A percentile compares a stretch with the other conserved stretches of the same genome.
Conservation (phyloP, 1,284 basidiomycete species). For the Ustilago sp. region DNA sequence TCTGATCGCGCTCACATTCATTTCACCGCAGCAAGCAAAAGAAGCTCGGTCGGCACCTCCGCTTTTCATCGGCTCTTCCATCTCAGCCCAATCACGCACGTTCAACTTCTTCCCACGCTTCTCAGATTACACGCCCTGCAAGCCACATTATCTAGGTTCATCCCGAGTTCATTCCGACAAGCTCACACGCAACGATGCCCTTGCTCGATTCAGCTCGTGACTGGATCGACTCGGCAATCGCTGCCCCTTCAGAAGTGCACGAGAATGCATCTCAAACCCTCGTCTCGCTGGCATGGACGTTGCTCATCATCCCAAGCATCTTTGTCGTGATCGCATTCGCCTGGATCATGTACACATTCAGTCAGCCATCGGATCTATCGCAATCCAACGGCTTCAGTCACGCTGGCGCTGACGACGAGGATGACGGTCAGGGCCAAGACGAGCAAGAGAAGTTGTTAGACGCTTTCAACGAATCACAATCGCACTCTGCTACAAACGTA, state of each 20-base stretch:
- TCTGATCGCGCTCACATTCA: neutral
- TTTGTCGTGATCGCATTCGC: conserved; percentile 37
- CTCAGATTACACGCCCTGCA: neutral
- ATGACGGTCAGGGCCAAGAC: conserved; percentile 15
- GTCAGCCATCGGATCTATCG: conserved; percentile 35
- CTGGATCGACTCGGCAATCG: conserved; percentile 8
- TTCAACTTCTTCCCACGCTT: neutral
- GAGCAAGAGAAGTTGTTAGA: conserved; percentile 48
- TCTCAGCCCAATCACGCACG: neutral
- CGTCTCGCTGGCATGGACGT: conserved; percentile 45
- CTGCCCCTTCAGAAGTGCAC: conserved; percentile 17
- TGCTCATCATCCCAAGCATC: conserved; percentile 43
- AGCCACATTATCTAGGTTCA: neutral
- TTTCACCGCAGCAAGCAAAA: neutral
- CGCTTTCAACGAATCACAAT: conserved; percentile 35
- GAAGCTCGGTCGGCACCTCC: conserved; percentile 1
- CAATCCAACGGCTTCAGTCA: conserved; percentile 23
- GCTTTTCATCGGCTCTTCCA: neutral
- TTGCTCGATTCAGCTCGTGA: conserved; percentile 5
- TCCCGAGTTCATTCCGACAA: neutral
- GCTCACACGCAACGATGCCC: conserved; percentile 16
- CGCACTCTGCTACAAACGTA: conserved; percentile 13
- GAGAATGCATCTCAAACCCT: conserved; percentile 30
- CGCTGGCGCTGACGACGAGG: conserved; percentile 15
- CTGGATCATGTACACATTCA: conserved; percentile 42